Conservation (phyloP, 108 stramenopile species). For the Cyclotella choctawhatcheeana region DNA sequence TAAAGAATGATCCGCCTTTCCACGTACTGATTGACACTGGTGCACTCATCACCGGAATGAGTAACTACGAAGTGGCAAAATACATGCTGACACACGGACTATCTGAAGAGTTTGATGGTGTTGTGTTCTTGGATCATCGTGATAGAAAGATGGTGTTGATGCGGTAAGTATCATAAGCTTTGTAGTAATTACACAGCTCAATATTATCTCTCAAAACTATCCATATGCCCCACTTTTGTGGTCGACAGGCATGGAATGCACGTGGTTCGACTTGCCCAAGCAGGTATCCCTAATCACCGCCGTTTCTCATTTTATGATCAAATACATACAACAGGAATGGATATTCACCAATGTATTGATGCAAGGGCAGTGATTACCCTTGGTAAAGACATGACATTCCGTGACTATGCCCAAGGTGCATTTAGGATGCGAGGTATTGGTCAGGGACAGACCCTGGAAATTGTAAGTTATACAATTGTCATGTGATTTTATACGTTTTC, state of each 20-base stretch:
- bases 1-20: slow-evolving; percentile 81
- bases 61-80: slow-evolving; percentile 94
- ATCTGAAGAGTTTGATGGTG: slow-evolving; percentile 84
- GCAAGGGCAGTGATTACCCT: slow-evolving; percentile 92
- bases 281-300: slow-evolving; percentile 83
- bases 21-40: slow-evolving; percentile 96
- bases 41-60: slow-evolving; percentile 95
- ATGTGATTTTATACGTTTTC: too few relatives aligned
- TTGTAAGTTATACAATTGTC: too few relatives aligned
- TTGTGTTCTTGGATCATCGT: slow-evolving; percentile 93
- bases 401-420: slow-evolving; percentile 97
- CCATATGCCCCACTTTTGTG: neutral
- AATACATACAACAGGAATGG: slow-evolving; percentile 98
- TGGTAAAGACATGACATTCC: slow-evolving; percentile 97
- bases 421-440: slow-evolving; percentile 97
- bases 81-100: slow-evolving; percentile 84
- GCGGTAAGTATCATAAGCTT: neutral
- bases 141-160: slow-evolving; percentile 94
- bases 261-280: slow-evolving; percentile 83
- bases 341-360: slow-evolving; percentile 94
- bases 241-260: slow-evolving; percentile 73
- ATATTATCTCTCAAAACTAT: neutral
- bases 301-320: slow-evolving; percentile 98
- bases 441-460: slow-evolving; percentile 90
- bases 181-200: neutral